Evolutionary conservation across 345 rosid genomes (phyloP).

Genomic region (Gossypium arboreum): DNA sequence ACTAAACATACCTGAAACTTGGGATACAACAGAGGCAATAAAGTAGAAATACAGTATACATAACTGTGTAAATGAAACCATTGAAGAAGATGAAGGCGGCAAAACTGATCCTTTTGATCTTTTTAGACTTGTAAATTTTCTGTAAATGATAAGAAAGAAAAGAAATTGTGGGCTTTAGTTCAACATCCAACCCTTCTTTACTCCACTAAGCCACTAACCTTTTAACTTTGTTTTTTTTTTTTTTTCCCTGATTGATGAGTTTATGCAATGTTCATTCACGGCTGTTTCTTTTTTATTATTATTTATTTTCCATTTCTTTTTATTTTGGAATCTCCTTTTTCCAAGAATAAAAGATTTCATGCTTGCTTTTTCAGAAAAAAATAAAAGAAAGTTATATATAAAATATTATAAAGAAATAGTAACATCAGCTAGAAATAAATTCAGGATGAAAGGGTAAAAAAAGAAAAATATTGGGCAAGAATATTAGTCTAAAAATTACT

Average conservation of each 20-base stretch:
- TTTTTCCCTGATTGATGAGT: constrained; percentile 20
- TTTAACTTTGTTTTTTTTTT: constrained; percentile 6
- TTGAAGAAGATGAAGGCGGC: constrained; percentile 30
- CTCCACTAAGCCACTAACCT: constrained; percentile 17
- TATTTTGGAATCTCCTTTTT: constrained; percentile 43
- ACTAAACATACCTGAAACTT: constrained; percentile 49
- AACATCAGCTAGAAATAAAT: background rate
- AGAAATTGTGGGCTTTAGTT: constrained; percentile 6
- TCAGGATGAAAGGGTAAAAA: too few relatives aligned
- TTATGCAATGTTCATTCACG: constrained; percentile 22
- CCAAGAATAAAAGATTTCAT: constrained; percentile 16
- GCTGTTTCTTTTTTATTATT: background rate
- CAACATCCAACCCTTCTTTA: constrained; percentile 21
- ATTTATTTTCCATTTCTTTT: background rate
- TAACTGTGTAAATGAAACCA: constrained; percentile 49
- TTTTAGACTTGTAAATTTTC: background rate
- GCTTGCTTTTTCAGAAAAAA: background rate
- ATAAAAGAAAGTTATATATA: background rate
- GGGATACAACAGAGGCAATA: constrained; percentile 39
- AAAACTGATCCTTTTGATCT: constrained; percentile 15
- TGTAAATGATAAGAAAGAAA: constrained; percentile 16
- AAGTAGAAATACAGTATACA: constrained; percentile 36
- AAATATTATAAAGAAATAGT: background rate
- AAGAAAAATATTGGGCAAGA: too few relatives aligned
- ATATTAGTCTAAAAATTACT: background rate